Evolutionary conservation across 129 eudicot species (phyloP), one percentile per base, ranked within the genome.

Genomic region (Flaveria robusta): DNA sequence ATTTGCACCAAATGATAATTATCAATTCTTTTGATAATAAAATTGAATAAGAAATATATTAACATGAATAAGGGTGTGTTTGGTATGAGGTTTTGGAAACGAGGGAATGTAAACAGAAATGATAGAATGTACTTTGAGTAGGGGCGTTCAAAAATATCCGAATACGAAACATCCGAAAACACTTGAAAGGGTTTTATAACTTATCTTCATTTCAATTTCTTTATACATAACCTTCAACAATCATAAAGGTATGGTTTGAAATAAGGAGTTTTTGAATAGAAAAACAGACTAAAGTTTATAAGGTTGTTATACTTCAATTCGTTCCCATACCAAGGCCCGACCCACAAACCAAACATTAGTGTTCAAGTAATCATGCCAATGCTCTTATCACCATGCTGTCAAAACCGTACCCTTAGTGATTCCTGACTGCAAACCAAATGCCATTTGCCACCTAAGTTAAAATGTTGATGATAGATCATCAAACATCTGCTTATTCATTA

Each of bases 41-140:
- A 83, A 71, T 86, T 11, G 62, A 86, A 18, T 87, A 91, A 65
- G 69, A 83, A 46, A 46, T 13, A 42, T 47, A 62, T 73, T 84
- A 26, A 43, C 86, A 68, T 71, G 82, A 14, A 59, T 70, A 22
- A 26, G 41, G 9, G 67, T 12, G 19, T 27, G 68, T 14, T 58
- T 62, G 42, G 67, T 1, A 13, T 14, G n/a, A 62, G 67, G 67
- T 12, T 22, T 26, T 27, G 66, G 37, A 15, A 23, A 58, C 23
- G 34, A 23, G 62, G 20, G 62, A 11, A 22, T 58, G 16, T 6
- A 1, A 11, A 58, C 5, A 13, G 0, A 18, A 62, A 1, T 62
- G 67, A 26, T 26, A 26, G 39, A 13, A 62, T 19, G 41, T 26
- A 18, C 39, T 59, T 24, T 60, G 67, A 24, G 41, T 60, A 10